phyloP scores from a whole-genome alignment of 441 rosid genomes.

The Populus hybrid region DNA sequence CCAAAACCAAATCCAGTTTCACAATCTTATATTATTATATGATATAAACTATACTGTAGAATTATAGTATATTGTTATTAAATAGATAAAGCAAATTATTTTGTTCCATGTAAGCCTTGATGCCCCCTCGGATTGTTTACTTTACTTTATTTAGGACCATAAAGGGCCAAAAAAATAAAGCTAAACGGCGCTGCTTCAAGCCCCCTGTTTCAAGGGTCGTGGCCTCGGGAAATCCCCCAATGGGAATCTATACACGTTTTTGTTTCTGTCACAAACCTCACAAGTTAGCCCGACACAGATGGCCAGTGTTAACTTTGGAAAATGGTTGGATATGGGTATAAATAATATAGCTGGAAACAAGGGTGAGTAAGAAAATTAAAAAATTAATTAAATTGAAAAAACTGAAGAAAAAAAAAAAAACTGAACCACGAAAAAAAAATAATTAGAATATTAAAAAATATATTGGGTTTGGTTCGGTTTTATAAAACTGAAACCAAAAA shows the following conservation, averaged over 20 bases:
- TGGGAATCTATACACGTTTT: slow-evolving; percentile 54
- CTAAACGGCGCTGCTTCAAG: slow-evolving; percentile 63
- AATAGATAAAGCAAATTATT: slow-evolving; percentile 3
- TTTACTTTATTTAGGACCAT: slow-evolving; percentile 23
- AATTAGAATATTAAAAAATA: too few species aligned
- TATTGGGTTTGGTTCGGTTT: too few species aligned
- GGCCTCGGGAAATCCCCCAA: slow-evolving; percentile 53
- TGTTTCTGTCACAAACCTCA: slow-evolving; percentile 8
- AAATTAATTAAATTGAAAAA: too few species aligned
- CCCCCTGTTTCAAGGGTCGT: slow-evolving; percentile 62
- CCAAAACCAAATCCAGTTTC: slow-evolving; percentile 21
- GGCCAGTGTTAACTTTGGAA: neutral
- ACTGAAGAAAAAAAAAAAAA: too few species aligned
- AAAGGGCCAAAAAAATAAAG: slow-evolving; percentile 28
- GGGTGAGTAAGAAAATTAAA: too few species aligned
- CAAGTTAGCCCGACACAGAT: neutral
- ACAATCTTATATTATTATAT: neutral
- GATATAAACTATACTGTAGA: neutral
- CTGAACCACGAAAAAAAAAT: too few species aligned
- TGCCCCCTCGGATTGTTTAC: slow-evolving; percentile 8
- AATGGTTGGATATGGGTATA: too few species aligned
- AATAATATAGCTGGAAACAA: too few species aligned
- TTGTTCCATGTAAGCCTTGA: neutral
- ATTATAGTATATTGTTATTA: neutral
- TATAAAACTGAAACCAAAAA: too few species aligned